These are phyloP conservation scores for Naegleria fowleri DNA, from an alignment of 208 protist genomes.

Conservation along the genomic window DNA sequence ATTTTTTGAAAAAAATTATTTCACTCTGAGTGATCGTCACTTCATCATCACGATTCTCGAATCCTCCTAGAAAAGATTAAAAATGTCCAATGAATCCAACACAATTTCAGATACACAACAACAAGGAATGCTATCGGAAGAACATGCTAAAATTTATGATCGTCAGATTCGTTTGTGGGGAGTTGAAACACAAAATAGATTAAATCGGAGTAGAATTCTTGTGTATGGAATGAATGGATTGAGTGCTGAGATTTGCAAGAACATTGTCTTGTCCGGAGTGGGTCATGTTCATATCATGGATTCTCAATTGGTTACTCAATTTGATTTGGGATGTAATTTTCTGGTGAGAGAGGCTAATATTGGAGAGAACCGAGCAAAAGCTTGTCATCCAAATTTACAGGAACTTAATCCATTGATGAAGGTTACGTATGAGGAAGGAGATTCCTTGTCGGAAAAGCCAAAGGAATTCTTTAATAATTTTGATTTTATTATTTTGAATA, in stretches of 20 bases:
- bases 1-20: too few species aligned
- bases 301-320: neutral
- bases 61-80: too few species aligned
- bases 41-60: too few species aligned
- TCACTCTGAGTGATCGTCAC: too few species aligned
- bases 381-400: neutral
- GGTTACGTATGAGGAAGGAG: constrained; percentile 19
- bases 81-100: too few species aligned
- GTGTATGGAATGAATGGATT: constrained; percentile 57
- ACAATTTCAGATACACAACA: too few species aligned
- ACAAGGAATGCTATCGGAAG: neutral
- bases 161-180: constrained; percentile 85
- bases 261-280: constrained; percentile 77
- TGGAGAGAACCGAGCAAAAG: constrained; percentile 30
- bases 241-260: constrained; percentile 71
- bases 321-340: constrained; percentile 37
- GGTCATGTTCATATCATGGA: constrained; percentile 45
- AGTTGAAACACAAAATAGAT: constrained; percentile 68
- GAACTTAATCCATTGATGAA: constrained; percentile 40
- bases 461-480: constrained; percentile 36
- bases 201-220: constrained; percentile 57
- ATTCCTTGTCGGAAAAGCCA: constrained; percentile 17
- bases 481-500: constrained; percentile 33
- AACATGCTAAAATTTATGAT: constrained; percentile 58
- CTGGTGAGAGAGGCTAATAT: neutral